Base-by-base conservation (phyloP, 192 early-diverging fungal species). In the Phlyctochytrium bullatum region DNA sequence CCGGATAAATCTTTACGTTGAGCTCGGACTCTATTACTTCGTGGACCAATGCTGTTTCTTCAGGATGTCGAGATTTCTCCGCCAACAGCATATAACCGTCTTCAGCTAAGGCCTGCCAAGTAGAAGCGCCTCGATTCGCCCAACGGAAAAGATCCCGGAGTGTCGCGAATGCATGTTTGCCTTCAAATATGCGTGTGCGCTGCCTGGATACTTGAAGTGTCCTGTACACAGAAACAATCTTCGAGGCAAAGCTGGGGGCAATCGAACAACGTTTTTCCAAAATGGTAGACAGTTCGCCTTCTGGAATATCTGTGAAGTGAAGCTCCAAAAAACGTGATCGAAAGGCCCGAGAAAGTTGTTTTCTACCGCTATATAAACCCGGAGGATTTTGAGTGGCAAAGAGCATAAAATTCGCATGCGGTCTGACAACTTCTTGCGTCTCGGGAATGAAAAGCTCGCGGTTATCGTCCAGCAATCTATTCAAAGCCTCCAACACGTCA, bases 381-480 rank as follows among this genome's bases (percentile, higher is more conserved):
- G 97, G 89, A 2, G 97, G 97, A 74, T 99, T 99, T 76, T 99
- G 97, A 24, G 97, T 99, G 28, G 97, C 97, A 82, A 99, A 99
- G 14, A 99, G 84, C 91, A 93, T 93, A 75, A 99, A 99, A 66
- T 93, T 84, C 47, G 90, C 90, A 64, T 99, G 96, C 34, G 97
- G 97, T 20, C 89, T 88, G 35, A 99, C 89, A 31, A 90, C 73
- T 78, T 96, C 91, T 62, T 95, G 92, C 3, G 95, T 99, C 77
- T 99, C 97, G 3, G 95, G 92, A 50, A 99, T 92, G 1, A 94
- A 81, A 36, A 99, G 81, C 78, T 99, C 97, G 47, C 97, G 83
- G 76, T 99, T 99, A 65, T 99, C 97, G 74, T 99, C 97, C 30
- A 99, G 74, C 54, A 99, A 78, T 23, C 97, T 88, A 78, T 99